These are phyloP conservation scores for Amanita rimosa DNA, from an alignment of 768 basidiomycete species.

Conservation along the genomic window DNA sequence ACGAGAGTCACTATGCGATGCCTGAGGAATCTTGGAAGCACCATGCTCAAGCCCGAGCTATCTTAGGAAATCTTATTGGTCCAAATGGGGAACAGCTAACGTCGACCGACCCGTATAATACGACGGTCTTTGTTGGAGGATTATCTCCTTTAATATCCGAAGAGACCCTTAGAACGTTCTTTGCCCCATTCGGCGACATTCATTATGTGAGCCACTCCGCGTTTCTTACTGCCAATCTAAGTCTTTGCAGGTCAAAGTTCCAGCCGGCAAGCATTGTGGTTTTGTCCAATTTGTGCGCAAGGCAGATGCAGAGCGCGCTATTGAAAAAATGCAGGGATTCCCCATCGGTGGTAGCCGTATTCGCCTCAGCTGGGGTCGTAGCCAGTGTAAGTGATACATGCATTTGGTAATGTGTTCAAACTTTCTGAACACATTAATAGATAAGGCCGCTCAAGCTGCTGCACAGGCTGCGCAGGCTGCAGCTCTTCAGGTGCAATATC, in stretches of 20 bases:
- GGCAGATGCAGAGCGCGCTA: constrained; percentile 83
- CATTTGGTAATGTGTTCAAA: neutral
- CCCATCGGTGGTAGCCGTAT: constrained; percentile 89
- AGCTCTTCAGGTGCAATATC: constrained; percentile 40
- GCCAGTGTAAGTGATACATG: constrained; percentile 56
- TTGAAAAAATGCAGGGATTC: constrained; percentile 96
- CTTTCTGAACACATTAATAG: constrained; percentile 22
- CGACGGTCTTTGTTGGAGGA: constrained; percentile 91
- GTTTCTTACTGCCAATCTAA: constrained; percentile 4
- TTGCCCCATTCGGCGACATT: constrained; percentile 87
- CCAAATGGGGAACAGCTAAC: constrained; percentile 82
- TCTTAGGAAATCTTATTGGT: constrained; percentile 74
- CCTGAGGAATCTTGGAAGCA: constrained; percentile 79
- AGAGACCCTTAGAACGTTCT: constrained; percentile 85
- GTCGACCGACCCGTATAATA: constrained; percentile 91
- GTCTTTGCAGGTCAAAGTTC: constrained; percentile 75
- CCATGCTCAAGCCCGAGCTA: constrained; percentile 73
- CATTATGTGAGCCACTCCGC: constrained; percentile 57
- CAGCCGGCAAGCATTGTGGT: constrained; percentile 89
- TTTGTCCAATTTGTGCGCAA: constrained; percentile 94
- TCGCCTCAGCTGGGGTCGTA: constrained; percentile 86
- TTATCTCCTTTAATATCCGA: constrained; percentile 82
- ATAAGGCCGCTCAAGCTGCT: constrained; percentile 86
- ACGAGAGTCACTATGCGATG: constrained; percentile 38
- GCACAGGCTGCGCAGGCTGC: constrained; percentile 75